Percentiles rank a stretch among this genome's conserved stretches.
phyloP scores from a whole-genome alignment of 2,329 filamentous ascomycete genomes.

The Nigrospora osmanthi region DNA sequence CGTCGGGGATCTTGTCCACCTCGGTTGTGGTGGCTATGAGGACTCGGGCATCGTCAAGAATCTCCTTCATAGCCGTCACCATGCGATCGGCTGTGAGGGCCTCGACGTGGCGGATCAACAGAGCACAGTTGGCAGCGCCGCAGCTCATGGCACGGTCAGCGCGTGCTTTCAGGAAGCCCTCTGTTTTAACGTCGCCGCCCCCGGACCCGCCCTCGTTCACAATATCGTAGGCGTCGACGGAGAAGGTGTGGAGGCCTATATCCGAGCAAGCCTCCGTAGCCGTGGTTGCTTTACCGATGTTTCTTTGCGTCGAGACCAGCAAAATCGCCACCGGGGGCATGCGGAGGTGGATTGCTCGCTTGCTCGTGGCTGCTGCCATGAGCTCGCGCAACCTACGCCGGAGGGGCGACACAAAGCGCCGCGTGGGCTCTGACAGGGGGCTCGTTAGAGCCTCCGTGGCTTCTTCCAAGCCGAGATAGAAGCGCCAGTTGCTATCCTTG shows the following conservation, averaged over 20 bases:
- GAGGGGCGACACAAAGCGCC: slow-evolving; percentile 47
- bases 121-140: slow-evolving; percentile 71
- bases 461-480: slow-evolving; percentile 74
- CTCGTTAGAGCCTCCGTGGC: slow-evolving; percentile 43
- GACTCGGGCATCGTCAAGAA: slow-evolving; percentile 71
- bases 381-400: slow-evolving; percentile 73
- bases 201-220: slow-evolving; percentile 84
- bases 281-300: slow-evolving; percentile 83
- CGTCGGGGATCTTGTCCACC: slow-evolving; percentile 87
- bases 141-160: slow-evolving; percentile 86
- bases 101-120: slow-evolving; percentile 87
- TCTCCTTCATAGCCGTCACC: slow-evolving; percentile 73
- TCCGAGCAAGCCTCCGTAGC: slow-evolving; percentile 74
- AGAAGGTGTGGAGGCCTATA: slow-evolving; percentile 82
- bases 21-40: slow-evolving; percentile 92
- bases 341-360: slow-evolving; percentile 75
- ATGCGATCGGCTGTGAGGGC: slow-evolving; percentile 88
- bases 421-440: slow-evolving; percentile 35
- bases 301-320: slow-evolving; percentile 83
- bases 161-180: slow-evolving; percentile 79
- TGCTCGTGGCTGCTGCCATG: slow-evolving; percentile 81
- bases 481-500: slow-evolving; percentile 74
- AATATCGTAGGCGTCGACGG: slow-evolving; percentile 88
- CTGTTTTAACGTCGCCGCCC: slow-evolving; percentile 87
- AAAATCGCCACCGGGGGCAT: slow-evolving; percentile 85